Evolutionary conservation across 1,284 basidiomycete species (phyloP), one percentile per base, ranked within the genome.

Genomic region (Neotropicomus parvogracilis): DNA sequence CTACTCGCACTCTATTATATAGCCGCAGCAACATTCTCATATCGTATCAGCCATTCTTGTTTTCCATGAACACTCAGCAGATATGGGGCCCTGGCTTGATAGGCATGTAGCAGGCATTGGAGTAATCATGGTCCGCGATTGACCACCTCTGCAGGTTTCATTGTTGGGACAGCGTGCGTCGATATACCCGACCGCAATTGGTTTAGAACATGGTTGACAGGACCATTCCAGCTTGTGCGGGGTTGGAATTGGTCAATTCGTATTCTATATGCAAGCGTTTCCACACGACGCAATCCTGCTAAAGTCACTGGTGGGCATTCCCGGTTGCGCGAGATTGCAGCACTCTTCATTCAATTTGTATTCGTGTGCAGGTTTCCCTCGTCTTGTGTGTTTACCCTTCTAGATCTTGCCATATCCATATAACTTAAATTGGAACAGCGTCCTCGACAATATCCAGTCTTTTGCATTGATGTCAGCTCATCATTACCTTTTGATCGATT

Each of bases 241-340:
- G 9, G 40, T 53, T 11, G 41, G 29, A 20, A 2, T 46, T 14
- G 34, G 45, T 29, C 59, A 61, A 49, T 49, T 52, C 40, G 14
- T 44, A 32, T 55, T 52, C 35, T 64, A 64, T 40, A 3, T 49
- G 13, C 13, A 12, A 27, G 41, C 46, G 6, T 60, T 60, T 51
- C 61, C 57, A 9, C 16, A 6, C 7, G 59, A 63, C 21, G 13
- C 19, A 26, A 4, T 28, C 14, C 17, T 16, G 3, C 9, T n/a
- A n/a, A n/a, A n/a, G n/a, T n/a, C n/a, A n/a, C n/a, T n/a, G n/a
- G n/a, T n/a, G n/a, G n/a, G n/a, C 19, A 19, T 24, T 31, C 17
- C 1, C 2, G 8, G 6, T 13, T 3, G 14, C 16, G 16, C 6
- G 12, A 16, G 2, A 10, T 32, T 16, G 19, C 14, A 1, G 24